phyloP scores from a whole-genome alignment of 2,329 filamentous ascomycete genomes.

The Phyllachora maydis region DNA sequence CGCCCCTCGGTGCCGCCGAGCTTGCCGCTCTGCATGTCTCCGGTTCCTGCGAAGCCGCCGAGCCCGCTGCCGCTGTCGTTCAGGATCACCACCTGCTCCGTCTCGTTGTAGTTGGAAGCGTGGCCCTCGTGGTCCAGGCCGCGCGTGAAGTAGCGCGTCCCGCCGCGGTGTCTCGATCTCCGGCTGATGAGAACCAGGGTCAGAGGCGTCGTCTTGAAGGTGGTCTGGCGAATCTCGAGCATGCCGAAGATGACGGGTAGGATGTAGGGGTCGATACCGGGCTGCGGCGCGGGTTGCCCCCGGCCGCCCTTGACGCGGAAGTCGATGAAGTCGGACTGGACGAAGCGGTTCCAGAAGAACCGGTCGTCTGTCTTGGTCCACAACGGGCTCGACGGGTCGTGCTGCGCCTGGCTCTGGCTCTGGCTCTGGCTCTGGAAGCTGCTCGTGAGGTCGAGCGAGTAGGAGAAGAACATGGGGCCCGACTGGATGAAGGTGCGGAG shows the following conservation, averaged over 20 bases:
- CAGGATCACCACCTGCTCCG: conserved; percentile 76
- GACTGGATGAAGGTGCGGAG: conserved; percentile 66
- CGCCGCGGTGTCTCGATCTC: conserved; percentile 69
- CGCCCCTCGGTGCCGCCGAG: conserved; percentile 34
- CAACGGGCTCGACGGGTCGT: conserved; percentile 49
- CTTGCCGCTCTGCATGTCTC: conserved; percentile 56
- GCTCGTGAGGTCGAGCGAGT: conserved; percentile 91
- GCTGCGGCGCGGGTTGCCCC: conserved; percentile 47
- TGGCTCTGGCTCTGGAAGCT: conserved; percentile 90
- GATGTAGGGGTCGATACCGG: conserved; percentile 74
- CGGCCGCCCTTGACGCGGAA: conserved; percentile 48
- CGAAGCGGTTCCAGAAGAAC: conserved; percentile 96
- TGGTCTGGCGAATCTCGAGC: conserved; percentile 74
- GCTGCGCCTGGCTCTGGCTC: too few species aligned
- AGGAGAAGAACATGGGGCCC: conserved; percentile 93
- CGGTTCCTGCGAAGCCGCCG: conserved; percentile 61
- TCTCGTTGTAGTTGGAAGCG: conserved; percentile 98
- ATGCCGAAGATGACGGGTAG: conserved; percentile 93
- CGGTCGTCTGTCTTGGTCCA: conserved; percentile 91
- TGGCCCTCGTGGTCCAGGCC: conserved; percentile 85
- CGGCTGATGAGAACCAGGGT: conserved; percentile 79
- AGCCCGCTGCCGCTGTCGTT: conserved; percentile 62
- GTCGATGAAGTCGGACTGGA: conserved; percentile 79
- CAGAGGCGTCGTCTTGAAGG: conserved; percentile 64
- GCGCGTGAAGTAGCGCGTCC: conserved; percentile 86